These are phyloP conservation scores for Somion occarium DNA, from an alignment of 1,284 basidiomycete genomes.

Conservation along the genomic window DNA sequence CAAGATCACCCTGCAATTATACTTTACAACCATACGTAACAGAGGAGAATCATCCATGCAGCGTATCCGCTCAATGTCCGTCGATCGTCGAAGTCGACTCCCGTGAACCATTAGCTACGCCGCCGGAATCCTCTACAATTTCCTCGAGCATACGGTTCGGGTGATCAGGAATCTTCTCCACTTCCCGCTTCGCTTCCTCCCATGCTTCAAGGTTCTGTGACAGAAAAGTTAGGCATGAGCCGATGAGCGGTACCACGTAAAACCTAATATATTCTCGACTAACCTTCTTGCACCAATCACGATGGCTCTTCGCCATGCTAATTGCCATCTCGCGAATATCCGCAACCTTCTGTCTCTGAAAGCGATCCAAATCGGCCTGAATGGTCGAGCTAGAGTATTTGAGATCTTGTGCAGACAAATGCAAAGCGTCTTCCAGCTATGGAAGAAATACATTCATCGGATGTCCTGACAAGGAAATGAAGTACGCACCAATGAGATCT, in stretches of 20 bases:
- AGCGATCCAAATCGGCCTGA: slow-evolving; percentile 95
- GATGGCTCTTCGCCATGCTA: slow-evolving; percentile 84
- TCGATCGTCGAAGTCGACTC: slow-evolving; percentile 42
- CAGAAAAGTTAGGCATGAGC: slow-evolving; percentile 10
- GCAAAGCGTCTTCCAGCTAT: slow-evolving; percentile 89
- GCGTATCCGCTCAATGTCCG: slow-evolving; percentile 27
- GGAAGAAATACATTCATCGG: neutral
- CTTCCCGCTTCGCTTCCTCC: slow-evolving; percentile 92
- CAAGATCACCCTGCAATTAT: no score
- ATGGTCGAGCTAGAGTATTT: slow-evolving; percentile 96
- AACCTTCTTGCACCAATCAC: slow-evolving; percentile 95
- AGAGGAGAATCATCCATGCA: no score
- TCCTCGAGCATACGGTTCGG: slow-evolving; percentile 63
- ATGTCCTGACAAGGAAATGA: neutral
- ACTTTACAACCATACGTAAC: no score
- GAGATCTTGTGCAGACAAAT: slow-evolving; percentile 86
- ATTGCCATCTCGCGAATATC: slow-evolving; percentile 93
- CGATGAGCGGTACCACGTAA: neutral
- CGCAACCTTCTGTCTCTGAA: slow-evolving; percentile 97
- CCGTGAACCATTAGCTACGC: slow-evolving; percentile 20
- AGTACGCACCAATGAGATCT: slow-evolving; percentile 78
- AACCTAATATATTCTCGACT: neutral
- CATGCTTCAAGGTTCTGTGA: slow-evolving; percentile 90
- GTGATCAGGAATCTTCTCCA: slow-evolving; percentile 85
- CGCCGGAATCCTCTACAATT: slow-evolving; percentile 10